Conservation (phyloP, 345 rosid genomes). For the Conringia planisiliqua region DNA sequence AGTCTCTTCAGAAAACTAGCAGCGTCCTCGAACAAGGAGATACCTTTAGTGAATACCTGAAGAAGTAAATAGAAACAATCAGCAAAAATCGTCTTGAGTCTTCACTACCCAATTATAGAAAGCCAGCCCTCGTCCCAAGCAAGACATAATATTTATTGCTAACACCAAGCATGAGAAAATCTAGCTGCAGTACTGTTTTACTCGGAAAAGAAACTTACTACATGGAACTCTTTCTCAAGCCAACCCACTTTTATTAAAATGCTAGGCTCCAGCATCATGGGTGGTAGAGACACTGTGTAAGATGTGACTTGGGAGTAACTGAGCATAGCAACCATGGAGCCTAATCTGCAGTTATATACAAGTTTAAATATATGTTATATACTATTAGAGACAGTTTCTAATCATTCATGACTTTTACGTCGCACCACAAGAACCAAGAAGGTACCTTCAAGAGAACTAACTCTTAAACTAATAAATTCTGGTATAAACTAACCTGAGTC, state of each 20-base stretch:
- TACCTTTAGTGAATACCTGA: constrained; percentile 66
- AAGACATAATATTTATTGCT: neutral
- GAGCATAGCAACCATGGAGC: constrained; percentile 87
- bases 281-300: constrained; percentile 70
- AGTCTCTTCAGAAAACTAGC: constrained; percentile 49
- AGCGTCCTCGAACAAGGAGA: constrained; percentile 55
- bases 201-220: constrained; percentile 38
- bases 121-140: neutral
- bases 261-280: constrained; percentile 60
- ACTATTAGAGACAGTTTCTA: neutral
- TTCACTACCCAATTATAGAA: neutral
- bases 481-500: neutral
- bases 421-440: neutral
- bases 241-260: constrained; percentile 48
- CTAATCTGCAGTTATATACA: constrained; percentile 52
- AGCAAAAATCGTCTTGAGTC: neutral
- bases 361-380: neutral
- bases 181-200: neutral
- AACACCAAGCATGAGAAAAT: neutral
- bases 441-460: neutral
- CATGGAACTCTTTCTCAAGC: constrained; percentile 53
- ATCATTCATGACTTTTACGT: too few relatives aligned
- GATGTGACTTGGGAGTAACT: constrained; percentile 72
- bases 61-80: constrained; percentile 20
- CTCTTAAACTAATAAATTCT: neutral